Evolutionary conservation across 176 grass and related monocot genomes (phyloP), one percentile per base, ranked within the genome.

Genomic region (Oropetium thomaeum): DNA sequence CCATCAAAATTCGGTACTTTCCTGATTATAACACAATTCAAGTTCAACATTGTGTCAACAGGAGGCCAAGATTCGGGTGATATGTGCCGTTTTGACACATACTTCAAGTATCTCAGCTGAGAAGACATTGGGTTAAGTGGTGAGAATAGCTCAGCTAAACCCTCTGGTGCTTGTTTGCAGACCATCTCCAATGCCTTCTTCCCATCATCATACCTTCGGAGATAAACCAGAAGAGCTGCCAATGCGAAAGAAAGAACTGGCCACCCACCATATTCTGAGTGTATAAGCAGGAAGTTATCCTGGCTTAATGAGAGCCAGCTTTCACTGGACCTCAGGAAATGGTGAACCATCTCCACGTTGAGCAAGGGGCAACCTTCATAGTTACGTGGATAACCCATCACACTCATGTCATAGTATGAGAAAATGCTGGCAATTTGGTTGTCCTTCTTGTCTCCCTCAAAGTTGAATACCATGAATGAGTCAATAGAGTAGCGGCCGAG

Each of bases 361-460:
- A 99, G 91, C 68, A 99, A 79, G 87, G 96, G 91, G 28, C 96
- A 99, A 15, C 91, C 92, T 74, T 90, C 96, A 32, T 99, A 90
- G 62, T 90, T 87, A 37, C 86, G 81, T 41, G 96, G 96, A 49
- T 99, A 99, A 51, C 92, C 91, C 91, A 94, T 98, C 49, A 89
- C 76, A 37, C 78, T 82, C 83, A 92, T 87, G 39, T 92, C 66
- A 7, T 92, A 90, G 29, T 88, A 87, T 45, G 96, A 92, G 71
- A 99, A 89, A 67, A 90, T 86, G 38, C 67, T 81, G n/a, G 92
- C 88, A 72, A 92, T 88, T 58, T 85, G 89, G 28, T 75, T 89
- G 69, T 85, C 78, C 63, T 82, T 85, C 81, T 92, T 87, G 58
- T 73, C 32, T 74, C 88, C 86, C 60, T 84, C 87, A 65, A 99